Conservation (phyloP, 371 early-diverging fungal genomes). For the Mucor mucedo region DNA sequence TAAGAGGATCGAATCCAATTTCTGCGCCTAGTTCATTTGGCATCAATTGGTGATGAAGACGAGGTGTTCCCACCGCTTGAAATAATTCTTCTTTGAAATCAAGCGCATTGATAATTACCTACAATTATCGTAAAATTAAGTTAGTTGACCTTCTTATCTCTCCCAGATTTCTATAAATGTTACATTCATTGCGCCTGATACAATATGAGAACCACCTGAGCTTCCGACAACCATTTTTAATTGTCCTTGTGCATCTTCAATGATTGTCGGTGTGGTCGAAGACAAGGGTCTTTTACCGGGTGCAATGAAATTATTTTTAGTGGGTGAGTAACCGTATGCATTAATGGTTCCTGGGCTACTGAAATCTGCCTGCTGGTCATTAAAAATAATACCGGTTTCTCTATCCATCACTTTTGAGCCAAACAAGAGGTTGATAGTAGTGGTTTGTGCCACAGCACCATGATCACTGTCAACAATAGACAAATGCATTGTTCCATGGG, state of each 20-base stretch:
- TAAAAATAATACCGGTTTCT: constrained; percentile 94
- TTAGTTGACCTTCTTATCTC: too few species aligned
- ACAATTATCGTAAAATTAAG: too few species aligned
- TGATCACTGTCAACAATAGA: constrained; percentile 87
- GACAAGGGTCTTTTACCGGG: constrained; percentile 95
- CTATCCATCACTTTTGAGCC: constrained; percentile 95
- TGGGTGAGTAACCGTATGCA: constrained; percentile 6
- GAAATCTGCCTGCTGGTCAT: constrained; percentile 99
- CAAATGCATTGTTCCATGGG: constrained; percentile 97
- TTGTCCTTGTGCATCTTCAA: constrained; percentile 66
- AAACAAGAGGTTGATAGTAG: constrained; percentile 93
- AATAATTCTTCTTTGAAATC: constrained; percentile 71
- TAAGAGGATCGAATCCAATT: constrained; percentile 20
- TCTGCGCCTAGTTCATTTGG: constrained; percentile 69
- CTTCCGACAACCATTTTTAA: constrained; percentile 89
- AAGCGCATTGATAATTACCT: constrained; percentile 36
- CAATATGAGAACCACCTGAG: constrained; percentile 95
- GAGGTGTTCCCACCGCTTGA: constrained; percentile 78
- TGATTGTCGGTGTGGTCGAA: constrained; percentile 86
- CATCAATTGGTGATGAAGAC: constrained; percentile 94
- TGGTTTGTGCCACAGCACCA: constrained; percentile 87
- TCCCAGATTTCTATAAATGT: too few species aligned
- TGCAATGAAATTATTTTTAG: not conserved
- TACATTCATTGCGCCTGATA: constrained; percentile 77
- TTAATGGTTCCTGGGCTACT: constrained; percentile 60